These are phyloP conservation scores for Grigorovia yakushimaensis DNA, from an alignment of 805 yeast species.

Conservation along the genomic window DNA sequence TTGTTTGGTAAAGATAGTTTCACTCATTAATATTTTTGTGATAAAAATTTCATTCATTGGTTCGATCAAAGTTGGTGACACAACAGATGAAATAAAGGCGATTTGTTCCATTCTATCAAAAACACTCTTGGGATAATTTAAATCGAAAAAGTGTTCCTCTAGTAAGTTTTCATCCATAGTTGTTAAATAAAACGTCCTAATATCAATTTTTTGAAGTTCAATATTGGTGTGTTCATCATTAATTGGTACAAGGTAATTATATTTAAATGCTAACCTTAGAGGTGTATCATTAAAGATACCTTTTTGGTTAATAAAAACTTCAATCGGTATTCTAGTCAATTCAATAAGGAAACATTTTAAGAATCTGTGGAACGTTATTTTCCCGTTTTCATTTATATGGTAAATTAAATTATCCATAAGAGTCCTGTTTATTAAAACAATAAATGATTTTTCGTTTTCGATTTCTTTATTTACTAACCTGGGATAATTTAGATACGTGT, in stretches of 20 bases:
- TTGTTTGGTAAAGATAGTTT: neutral
- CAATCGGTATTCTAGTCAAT: neutral
- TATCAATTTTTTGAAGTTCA: neutral
- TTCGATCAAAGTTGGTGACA: constrained; percentile 1
- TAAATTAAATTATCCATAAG: neutral
- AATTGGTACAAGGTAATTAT: neutral
- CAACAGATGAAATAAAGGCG: neutral
- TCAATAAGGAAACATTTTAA: neutral
- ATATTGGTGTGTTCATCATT: neutral
- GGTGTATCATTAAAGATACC: neutral
- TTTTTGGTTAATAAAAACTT: neutral
- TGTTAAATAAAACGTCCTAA: neutral
- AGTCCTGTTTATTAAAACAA: constrained; percentile 1
- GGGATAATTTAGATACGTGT: constrained; percentile 8
- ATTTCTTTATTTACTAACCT: constrained; percentile 4
- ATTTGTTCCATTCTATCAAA: neutral
- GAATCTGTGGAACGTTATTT: neutral
- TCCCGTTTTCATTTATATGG: neutral
- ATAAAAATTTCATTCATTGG: neutral
- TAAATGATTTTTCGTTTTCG: constrained; percentile 2
- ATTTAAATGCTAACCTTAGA: neutral
- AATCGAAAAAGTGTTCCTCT: neutral
- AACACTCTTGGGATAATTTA: neutral
- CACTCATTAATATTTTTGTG: neutral
- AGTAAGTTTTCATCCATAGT: neutral